Conservation (phyloP, 441 rosid species). For the Arabidopsis hybrid region DNA sequence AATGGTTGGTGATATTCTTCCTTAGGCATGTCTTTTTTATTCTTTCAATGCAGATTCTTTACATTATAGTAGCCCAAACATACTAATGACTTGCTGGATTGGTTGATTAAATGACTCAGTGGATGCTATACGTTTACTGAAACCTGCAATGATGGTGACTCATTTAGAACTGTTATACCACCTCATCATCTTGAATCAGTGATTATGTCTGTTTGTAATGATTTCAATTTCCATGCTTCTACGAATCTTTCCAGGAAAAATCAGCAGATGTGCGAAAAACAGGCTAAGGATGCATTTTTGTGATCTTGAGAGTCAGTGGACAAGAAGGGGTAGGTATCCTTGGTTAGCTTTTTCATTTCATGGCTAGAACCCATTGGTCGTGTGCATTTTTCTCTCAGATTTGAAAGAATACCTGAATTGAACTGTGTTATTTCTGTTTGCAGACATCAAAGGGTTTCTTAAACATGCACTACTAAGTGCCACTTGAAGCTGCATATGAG, state of each 20-base stretch:
- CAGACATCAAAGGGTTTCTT: too few relatives aligned
- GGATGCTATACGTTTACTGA: constrained; percentile 19
- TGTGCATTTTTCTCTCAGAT: constrained; percentile 52
- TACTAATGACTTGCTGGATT: too few relatives aligned
- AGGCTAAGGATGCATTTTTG: constrained; percentile 79
- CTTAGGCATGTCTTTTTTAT: neutral
- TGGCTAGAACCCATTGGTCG: constrained; percentile 19
- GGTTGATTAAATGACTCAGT: too few relatives aligned
- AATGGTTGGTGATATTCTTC: too few relatives aligned
- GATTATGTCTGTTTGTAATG: constrained; percentile 14
- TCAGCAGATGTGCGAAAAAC: constrained; percentile 70
- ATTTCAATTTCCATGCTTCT: constrained; percentile 4
- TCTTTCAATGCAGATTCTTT: constrained; percentile 50
- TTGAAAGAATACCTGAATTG: constrained; percentile 52
- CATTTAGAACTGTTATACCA: neutral
- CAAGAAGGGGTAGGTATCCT: constrained; percentile 67
- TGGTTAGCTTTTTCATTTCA: constrained; percentile 8
- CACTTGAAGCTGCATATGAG: too few relatives aligned
- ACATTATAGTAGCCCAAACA: constrained; percentile 32
- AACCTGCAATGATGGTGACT: constrained; percentile 49
- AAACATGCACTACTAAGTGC: too few relatives aligned
- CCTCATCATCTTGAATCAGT: neutral
- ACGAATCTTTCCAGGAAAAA: constrained; percentile 65
- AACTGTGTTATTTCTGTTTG: too few relatives aligned
- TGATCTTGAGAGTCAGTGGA: constrained; percentile 81